phyloP scores from a whole-genome alignment of 495 filamentous ascomycete genomes.

The Podospora tetraspora region DNA sequence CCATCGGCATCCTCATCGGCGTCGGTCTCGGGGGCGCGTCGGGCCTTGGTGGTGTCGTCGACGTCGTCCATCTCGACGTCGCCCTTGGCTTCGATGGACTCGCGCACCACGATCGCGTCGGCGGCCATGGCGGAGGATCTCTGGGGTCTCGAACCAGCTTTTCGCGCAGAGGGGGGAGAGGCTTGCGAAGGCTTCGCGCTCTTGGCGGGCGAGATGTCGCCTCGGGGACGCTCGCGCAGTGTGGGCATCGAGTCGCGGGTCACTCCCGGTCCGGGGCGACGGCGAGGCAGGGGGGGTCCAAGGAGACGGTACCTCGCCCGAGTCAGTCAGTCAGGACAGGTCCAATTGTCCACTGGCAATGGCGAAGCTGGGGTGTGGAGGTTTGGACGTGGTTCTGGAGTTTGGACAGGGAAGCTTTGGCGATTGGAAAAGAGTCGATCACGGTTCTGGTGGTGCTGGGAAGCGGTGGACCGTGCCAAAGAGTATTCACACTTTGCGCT shows the following conservation, averaged over 20 bases:
- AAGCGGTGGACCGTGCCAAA: not conserved
- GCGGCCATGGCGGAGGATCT: conserved; percentile 22
- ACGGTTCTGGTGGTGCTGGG: not conserved
- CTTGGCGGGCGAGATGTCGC: conserved; percentile 32
- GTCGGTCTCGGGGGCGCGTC: conserved; percentile 9
- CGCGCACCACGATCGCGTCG: conserved; percentile 40
- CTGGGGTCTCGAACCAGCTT: conserved; percentile 19
- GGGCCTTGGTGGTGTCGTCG: conserved; percentile 3
- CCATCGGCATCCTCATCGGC: conserved; percentile 21
- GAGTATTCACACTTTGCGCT: not conserved
- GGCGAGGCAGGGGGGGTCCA: not conserved
- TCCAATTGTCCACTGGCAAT: conserved; percentile 17
- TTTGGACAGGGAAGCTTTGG: not conserved
- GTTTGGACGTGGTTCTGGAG: not conserved
- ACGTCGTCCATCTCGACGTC: conserved; percentile 36
- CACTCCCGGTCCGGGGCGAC: not conserved
- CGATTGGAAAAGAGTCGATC: not conserved
- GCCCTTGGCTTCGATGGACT: conserved; percentile 44
- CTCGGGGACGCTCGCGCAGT: conserved; percentile 32
- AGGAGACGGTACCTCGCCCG: conserved; percentile 23
- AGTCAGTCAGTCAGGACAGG: conserved; percentile 20
- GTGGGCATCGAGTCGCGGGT: conserved; percentile 26
- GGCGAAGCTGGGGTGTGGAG: conserved; percentile 9
- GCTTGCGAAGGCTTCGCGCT: not conserved
- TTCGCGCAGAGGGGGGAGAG: conserved; percentile 12